A percentile compares a stretch with the other conserved stretches of the same genome.
Evolutionary conservation across 2,329 filamentous ascomycete species (phyloP).

Genomic region (Moelleriella libera): DNA sequence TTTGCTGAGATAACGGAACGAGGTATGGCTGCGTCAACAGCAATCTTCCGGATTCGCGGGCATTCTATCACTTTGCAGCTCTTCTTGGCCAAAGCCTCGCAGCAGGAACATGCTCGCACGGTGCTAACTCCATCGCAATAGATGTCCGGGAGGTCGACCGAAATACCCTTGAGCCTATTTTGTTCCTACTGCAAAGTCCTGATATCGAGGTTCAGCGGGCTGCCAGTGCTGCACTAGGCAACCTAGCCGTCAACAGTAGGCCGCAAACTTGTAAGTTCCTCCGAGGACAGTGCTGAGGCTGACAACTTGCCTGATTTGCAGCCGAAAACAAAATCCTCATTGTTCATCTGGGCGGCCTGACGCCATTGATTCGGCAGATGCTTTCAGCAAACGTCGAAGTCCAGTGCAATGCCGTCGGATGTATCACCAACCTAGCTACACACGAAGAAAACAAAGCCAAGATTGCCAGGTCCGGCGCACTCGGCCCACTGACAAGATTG

Average conservation of each 20-base stretch:
- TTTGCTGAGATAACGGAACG: constrained; percentile 98
- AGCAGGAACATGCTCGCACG: not conserved
- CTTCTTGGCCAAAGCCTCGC: not conserved
- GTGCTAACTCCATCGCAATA: constrained; percentile 21
- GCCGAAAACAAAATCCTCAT: constrained; percentile 97
- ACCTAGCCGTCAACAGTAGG: constrained; percentile 93
- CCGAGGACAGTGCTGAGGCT: not conserved
- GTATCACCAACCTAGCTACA: constrained; percentile 94
- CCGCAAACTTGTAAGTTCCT: not conserved
- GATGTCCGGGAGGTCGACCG: constrained; percentile 94
- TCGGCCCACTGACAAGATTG: constrained; percentile 78
- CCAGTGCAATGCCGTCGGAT: constrained; percentile 96
- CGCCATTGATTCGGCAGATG: constrained; percentile 93
- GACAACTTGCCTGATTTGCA: constrained; percentile 22
- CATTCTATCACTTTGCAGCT: not conserved
- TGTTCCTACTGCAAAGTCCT: constrained; percentile 85
- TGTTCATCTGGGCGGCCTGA: constrained; percentile 78
- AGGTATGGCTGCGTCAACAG: constrained; percentile 43
- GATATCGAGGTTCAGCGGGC: constrained; percentile 96
- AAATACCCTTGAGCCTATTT: constrained; percentile 88
- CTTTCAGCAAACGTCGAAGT: constrained; percentile 96
- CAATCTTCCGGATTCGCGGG: not conserved
- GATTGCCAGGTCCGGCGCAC: constrained; percentile 86
- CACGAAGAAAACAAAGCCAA: constrained; percentile 99
- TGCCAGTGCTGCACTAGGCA: constrained; percentile 88